Base-by-base conservation (phyloP, 83 land plant species). In the Diphasiastrum complanatum region DNA sequence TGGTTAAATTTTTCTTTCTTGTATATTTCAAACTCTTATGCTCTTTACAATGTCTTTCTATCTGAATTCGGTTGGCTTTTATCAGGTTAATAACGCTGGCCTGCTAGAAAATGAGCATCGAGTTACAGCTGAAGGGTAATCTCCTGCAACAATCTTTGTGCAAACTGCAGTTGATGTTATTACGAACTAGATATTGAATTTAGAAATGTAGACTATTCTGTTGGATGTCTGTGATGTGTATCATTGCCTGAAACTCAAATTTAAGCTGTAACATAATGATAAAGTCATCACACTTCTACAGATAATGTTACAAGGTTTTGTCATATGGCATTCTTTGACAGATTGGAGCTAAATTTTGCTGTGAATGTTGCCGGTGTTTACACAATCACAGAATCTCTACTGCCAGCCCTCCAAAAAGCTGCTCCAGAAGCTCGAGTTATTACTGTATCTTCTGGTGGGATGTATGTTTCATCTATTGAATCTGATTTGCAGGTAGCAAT, bases 21-120 rank as follows among this genome's bases (percentile, higher is more conserved):
- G n/a, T n/a, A n/a, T n/a, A n/a, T 31, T 51, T 23, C 10, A 2
- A 37, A 19, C 63, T 36, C 0, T 1, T 5, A 12, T 20, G 5
- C 19, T 60, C n/a, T 32, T 55, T 29, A 55, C 11, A 55, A 11
- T 28, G 0, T 12, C 51, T 5, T 14, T 6, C 20, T 11, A 8
- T 14, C 10, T 5, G 5, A 48, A 48, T 20, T 10, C 20, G 11
- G 10, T n/a, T 10, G 11, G 24, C 23, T 49, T 22, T 49, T 8
- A 49, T 27, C 45, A 91, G 97, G 86, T 91, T 29, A 91, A 91
- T 55, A 91, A 91, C 81, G 97, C 97, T 58, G 97, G 97, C 4
- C 6, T 85, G 64, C 64, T 88, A 54, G 95, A 84, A 72, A 50
- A 79, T 28, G 77, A 73, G 16, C 81, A 87, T 26, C 34, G 68